phyloP scores from a whole-genome alignment of 176 grass and related monocot genomes.

The Ensete glaucum region DNA sequence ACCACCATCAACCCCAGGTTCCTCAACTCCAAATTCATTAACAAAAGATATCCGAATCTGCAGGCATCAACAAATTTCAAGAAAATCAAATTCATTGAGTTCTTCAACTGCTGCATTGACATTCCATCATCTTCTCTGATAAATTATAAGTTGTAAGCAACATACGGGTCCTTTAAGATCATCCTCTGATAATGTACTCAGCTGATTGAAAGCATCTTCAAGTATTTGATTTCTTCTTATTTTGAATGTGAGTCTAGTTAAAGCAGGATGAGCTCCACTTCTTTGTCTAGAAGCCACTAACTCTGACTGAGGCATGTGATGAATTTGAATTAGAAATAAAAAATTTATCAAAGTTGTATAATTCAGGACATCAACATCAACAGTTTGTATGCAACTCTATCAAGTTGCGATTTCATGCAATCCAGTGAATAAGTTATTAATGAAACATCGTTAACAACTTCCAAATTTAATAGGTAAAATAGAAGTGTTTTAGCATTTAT shows the following conservation, averaged over 20 bases:
- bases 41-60: conserved; percentile 88
- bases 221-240: conserved; percentile 92
- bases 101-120: background rate
- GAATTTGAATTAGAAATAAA: conserved; percentile 5
- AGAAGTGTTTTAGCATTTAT: conserved; percentile 9
- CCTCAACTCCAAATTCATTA: conserved; percentile 86
- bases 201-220: conserved; percentile 91
- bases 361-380: too few species aligned
- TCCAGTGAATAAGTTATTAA: background rate
- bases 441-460: background rate
- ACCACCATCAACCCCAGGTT: conserved; percentile 92
- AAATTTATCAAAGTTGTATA: too few species aligned
- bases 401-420: too few species aligned
- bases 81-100: background rate
- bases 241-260: conserved; percentile 71
- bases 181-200: conserved; percentile 70
- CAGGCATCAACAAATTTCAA: conserved; percentile 26
- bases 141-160: conserved; percentile 16
- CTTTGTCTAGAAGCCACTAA: conserved; percentile 66
- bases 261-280: conserved; percentile 38
- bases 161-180: conserved; percentile 89
- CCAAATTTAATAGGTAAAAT: background rate
- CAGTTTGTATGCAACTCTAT: too few species aligned
- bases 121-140: background rate
- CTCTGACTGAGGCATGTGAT: conserved; percentile 45